A percentile compares a stretch with the other conserved stretches of the same genome.
phyloP scores from a whole-genome alignment of 1,284 basidiomycete species.

The Entoloma clypeatum region DNA sequence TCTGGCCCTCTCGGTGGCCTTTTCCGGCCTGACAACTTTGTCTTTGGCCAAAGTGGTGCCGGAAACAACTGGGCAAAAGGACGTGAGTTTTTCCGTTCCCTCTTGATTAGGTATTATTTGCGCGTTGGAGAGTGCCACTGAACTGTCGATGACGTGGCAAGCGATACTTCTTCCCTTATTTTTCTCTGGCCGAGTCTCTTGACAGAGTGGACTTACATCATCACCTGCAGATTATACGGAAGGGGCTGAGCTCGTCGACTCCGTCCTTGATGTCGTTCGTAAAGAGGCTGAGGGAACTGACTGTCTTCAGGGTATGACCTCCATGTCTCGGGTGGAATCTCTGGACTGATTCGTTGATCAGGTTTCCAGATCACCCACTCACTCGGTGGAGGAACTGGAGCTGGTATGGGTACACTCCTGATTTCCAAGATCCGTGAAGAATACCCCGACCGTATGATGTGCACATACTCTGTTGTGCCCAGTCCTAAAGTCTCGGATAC shows the following conservation, averaged over 20 bases:
- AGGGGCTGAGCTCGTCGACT: constrained; percentile 94
- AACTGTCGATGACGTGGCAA: background rate
- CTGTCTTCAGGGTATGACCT: constrained; percentile 75
- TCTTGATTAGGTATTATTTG: background rate
- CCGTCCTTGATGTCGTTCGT: constrained; percentile 86
- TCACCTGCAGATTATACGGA: constrained; percentile 91
- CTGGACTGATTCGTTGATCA: constrained; percentile 25
- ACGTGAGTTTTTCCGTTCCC: constrained; percentile 47
- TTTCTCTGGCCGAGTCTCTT: constrained; percentile 1
- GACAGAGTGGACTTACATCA: constrained; percentile 25
- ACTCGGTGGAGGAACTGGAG: constrained; percentile 94
- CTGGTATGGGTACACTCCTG: constrained; percentile 88
- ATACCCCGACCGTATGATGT: constrained; percentile 96
- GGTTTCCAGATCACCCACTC: constrained; percentile 98
- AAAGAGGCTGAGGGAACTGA: constrained; percentile 91
- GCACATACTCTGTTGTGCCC: constrained; percentile 94
- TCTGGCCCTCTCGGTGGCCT: constrained; percentile 80
- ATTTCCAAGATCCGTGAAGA: constrained; percentile 93
- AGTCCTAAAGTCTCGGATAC: constrained; percentile 97
- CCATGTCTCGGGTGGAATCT: constrained; percentile 13
- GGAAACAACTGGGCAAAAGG: constrained; percentile 98
- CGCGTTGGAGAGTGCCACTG: background rate
- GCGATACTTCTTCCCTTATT: too few relatives aligned
- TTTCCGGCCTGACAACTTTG: constrained; percentile 96
- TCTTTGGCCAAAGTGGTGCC: constrained; percentile 87